Conservation (phyloP, 306 rosid species). For the Datisca glomerata region DNA sequence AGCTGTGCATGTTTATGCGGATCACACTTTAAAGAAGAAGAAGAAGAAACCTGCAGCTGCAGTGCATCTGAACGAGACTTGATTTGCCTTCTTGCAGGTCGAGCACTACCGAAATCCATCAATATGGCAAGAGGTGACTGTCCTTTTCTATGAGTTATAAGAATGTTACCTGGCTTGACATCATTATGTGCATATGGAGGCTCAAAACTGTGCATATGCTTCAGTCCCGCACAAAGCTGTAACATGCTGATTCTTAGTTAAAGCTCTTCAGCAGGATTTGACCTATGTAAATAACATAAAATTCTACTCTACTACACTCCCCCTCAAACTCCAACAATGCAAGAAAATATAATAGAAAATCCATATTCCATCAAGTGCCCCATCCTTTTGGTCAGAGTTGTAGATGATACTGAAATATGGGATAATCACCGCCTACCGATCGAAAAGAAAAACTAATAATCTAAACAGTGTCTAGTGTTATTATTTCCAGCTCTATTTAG, state of each 20-base stretch:
- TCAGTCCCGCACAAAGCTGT: slow-evolving; percentile 98
- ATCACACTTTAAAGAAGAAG: neutral
- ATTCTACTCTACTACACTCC: no score
- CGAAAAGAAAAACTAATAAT: no score
- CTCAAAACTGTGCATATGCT: slow-evolving; percentile 90
- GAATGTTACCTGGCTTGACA: slow-evolving; percentile 93
- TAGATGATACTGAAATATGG: no score
- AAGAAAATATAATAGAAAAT: no score
- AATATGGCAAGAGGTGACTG: slow-evolving; percentile 78
- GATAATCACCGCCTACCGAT: no score
- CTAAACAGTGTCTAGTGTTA: no score
- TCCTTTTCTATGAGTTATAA: slow-evolving; percentile 72
- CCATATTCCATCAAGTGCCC: no score
- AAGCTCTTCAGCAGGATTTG: no score
- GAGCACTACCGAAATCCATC: slow-evolving; percentile 98
- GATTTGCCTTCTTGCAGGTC: slow-evolving; percentile 78
- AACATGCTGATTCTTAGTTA: slow-evolving; percentile 22
- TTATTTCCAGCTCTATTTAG: no score
- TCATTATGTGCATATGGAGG: slow-evolving; percentile 98
- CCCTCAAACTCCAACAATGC: no score
- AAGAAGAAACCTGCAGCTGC: slow-evolving; percentile 70
- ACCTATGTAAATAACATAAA: no score
- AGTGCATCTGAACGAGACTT: slow-evolving; percentile 82
- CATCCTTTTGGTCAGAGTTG: no score
- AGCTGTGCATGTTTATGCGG: neutral